These are phyloP conservation scores for Paecilomyces sp. DNA, from an alignment of 2,329 filamentous ascomycete genomes.

Conservation along the genomic window DNA sequence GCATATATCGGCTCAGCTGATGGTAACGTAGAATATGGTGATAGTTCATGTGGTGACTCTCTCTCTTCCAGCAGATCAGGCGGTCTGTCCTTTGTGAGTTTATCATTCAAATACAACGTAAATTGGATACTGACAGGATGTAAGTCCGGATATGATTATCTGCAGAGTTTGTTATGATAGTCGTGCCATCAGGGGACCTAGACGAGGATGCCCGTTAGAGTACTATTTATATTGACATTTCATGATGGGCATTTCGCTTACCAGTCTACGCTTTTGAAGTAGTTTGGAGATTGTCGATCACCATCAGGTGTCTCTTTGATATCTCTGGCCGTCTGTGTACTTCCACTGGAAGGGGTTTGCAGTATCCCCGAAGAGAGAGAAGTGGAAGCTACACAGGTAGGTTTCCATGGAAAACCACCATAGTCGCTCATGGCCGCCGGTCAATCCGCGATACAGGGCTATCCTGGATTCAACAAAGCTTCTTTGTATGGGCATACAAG, in stretches of 20 bases:
- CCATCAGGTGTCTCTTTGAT: constrained; percentile 4
- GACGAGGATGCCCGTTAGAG: background rate
- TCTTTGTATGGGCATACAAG: background rate
- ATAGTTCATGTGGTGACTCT: constrained; percentile 28
- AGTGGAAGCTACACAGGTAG: constrained; percentile 22
- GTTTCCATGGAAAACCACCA: constrained; percentile 4
- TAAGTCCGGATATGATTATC: constrained; percentile 47
- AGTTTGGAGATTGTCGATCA: constrained; percentile 19
- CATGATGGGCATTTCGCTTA: constrained; percentile 12
- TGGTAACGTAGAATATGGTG: constrained; percentile 39
- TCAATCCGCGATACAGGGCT: constrained; percentile 9
- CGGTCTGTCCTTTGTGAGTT: constrained; percentile 27
- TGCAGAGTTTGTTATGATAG: constrained; percentile 47
- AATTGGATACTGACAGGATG: constrained; percentile 37
- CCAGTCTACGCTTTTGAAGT: constrained; percentile 43
- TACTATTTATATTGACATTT: background rate
- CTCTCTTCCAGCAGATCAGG: constrained; percentile 39
- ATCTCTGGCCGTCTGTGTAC: background rate
- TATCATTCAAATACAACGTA: constrained; percentile 1
- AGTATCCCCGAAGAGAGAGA: background rate
- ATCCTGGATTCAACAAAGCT: background rate
- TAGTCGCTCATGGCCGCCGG: constrained; percentile 8
- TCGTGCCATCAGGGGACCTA: constrained; percentile 51
- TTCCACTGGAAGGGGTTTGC: background rate
- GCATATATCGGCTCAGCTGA: constrained; percentile 47